Conservation (phyloP, 768 basidiomycete species). For the Pleurotus tuber-regium region DNA sequence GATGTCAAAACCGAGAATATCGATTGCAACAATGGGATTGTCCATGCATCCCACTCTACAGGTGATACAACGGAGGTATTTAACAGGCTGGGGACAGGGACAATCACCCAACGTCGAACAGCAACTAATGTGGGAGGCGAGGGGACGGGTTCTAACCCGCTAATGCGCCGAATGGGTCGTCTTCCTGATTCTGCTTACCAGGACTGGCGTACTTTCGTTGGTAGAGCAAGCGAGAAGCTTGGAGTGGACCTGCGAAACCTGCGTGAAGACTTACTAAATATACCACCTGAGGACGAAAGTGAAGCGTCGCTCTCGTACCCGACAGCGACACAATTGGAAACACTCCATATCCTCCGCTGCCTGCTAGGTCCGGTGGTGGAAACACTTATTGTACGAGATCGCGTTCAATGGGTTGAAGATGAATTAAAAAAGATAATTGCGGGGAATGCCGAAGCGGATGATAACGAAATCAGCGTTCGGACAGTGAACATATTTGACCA, state of each 20-base stretch:
- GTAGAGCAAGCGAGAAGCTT: constrained; percentile 24
- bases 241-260: constrained; percentile 18
- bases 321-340: constrained; percentile 43
- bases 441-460: constrained; percentile 5
- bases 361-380: constrained; percentile 69
- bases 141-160: constrained; percentile 35
- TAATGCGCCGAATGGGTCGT: constrained; percentile 49
- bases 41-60: too few relatives aligned
- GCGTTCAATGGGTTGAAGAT: constrained; percentile 54
- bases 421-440: constrained; percentile 22
- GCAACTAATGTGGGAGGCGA: not conserved
- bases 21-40: too few relatives aligned
- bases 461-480: constrained; percentile 25
- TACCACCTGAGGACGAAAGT: too few relatives aligned
- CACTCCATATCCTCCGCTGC: constrained; percentile 67
- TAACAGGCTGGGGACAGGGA: constrained; percentile 1
- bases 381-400: constrained; percentile 60
- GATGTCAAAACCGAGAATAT: too few relatives aligned
- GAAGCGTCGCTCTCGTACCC: constrained; percentile 4
- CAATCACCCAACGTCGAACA: constrained; percentile 3
- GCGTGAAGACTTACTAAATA: not conserved
- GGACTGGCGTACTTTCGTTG: constrained; percentile 48
- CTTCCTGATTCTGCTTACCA: constrained; percentile 48
- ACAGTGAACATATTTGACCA: constrained; percentile 74
- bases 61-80: too few relatives aligned